Base-by-base conservation (phyloP, 1,284 basidiomycete genomes). In the Psilocybe mexicana region DNA sequence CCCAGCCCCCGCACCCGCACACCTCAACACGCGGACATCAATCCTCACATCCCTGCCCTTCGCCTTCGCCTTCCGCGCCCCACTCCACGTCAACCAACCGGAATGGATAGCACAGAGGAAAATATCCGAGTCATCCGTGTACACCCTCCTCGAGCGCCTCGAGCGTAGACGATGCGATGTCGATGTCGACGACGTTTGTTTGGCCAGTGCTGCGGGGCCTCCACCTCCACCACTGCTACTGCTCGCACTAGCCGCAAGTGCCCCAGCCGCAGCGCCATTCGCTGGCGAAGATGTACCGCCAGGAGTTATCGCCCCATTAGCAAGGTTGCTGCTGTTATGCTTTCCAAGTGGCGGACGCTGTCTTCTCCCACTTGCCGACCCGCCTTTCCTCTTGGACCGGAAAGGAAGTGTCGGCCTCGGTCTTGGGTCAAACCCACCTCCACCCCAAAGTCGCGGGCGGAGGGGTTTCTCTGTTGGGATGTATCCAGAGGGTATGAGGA, bases 71-170 rank as follows among this genome's bases (percentile, higher is more conserved):
- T 72, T 69, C 44, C 73, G 61, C 26, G 84, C 76, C 2, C 77
- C 79, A 62, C 78, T 80, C 88, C 87, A 90, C 14, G 81, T 82
- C 6, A 86, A 70, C 71, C 82, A 79, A 1, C 81, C 85, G 2
- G 86, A 78, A 63, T 92, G 90, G 25, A 88, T 76, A 1, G 90
- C 92, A 61, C 91, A 92, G 30, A 90, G 68, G 57, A 92, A 81
- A 55, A 92, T 66, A 61, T 88, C 84, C 25, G 85, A 88, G 69
- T 90, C 88, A 70, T 91, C 87, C 3, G 87, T 92, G 70, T 90
- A 90, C 52, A 88, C 70, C 59, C 80, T 67, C 52, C 82, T 69
- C 51, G 65, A 61, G 40, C 64, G 61, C 24, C 68, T 25, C 62
- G 60, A 59, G 40, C 55, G 25, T 65, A 46, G 43, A 62, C 51